These are phyloP conservation scores for Rhodotorula glutinis DNA, from an alignment of 1,284 basidiomycete genomes.

Conservation along the genomic window DNA sequence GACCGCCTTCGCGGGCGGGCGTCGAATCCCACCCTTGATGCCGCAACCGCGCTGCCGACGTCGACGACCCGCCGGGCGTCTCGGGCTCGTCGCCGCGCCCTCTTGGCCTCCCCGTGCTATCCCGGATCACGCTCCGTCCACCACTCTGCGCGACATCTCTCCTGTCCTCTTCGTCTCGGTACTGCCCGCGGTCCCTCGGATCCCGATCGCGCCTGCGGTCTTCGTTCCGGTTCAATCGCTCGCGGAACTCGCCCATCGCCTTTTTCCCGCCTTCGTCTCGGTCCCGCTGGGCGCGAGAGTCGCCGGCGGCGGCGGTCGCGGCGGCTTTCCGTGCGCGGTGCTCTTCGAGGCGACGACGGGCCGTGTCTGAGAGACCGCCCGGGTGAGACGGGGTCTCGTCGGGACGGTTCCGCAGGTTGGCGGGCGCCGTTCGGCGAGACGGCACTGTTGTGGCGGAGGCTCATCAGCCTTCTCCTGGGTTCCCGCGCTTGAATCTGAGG, in stretches of 20 bases:
- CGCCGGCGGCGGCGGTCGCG: constrained; percentile 16
- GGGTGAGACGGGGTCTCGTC: constrained; percentile 93
- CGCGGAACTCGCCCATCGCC: constrained; percentile 43
- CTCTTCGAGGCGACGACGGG: constrained; percentile 69
- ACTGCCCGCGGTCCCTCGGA: constrained; percentile 5
- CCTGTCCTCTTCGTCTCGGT: constrained; percentile 7
- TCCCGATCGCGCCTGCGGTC: constrained; percentile 8
- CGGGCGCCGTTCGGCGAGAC: constrained; percentile 27
- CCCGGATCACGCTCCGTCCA: constrained; percentile 20
- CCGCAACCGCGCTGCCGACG: constrained; percentile 26
- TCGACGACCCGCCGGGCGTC: constrained; percentile 26
- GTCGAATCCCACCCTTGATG: constrained; percentile 43
- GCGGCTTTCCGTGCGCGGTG: constrained; percentile 53
- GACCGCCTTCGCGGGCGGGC: constrained; percentile 15
- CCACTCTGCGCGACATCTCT: constrained; percentile 10
- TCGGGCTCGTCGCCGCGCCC: constrained; percentile 32
- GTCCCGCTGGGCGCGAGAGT: constrained; percentile 36
- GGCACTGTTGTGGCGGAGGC: constrained; percentile 23
- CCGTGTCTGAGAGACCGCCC: constrained; percentile 75
- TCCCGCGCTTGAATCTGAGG: background rate
- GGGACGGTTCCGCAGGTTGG: constrained; percentile 65
- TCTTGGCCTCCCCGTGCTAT: background rate
- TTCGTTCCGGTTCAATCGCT: constrained; percentile 43
- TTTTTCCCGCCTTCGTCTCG: constrained; percentile 24
- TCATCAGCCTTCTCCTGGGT: background rate